phyloP scores from a whole-genome alignment of 768 basidiomycete species.

The Rossbeevera mucosa region DNA sequence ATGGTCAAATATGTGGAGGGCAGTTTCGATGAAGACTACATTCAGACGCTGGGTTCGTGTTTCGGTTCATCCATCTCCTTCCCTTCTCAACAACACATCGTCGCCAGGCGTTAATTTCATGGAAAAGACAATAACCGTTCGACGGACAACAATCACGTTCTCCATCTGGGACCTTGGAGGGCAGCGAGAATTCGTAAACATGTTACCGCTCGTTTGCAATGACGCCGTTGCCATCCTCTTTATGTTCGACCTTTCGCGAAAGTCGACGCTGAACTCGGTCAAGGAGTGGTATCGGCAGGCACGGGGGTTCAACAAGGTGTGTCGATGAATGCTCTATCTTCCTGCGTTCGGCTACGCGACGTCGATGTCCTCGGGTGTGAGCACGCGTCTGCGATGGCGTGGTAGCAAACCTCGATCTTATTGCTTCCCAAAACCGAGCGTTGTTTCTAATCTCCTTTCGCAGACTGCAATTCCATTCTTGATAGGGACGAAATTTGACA shows the following conservation, averaged over 20 bases:
- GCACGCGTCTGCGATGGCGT: neutral
- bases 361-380: neutral
- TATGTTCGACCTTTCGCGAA: conserved; percentile 99
- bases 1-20: conserved; percentile 99
- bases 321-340: conserved; percentile 14
- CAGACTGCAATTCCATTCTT: conserved; percentile 98
- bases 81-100: conserved; percentile 6
- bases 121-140: conserved; percentile 99
- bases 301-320: conserved; percentile 96
- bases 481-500: conserved; percentile 98
- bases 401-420: neutral
- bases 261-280: conserved; percentile 95
- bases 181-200: conserved; percentile 98
- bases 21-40: conserved; percentile 98
- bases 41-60: conserved; percentile 90
- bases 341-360: neutral
- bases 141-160: conserved; percentile 98
- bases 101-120: conserved; percentile 91
- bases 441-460: too few species aligned
- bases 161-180: conserved; percentile 99
- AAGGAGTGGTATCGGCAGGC: conserved; percentile 99
- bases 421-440: too few species aligned
- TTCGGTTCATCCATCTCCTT: neutral
- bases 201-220: conserved; percentile 97
- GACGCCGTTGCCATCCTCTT: conserved; percentile 99